phyloP scores from a whole-genome alignment of 768 basidiomycete species.

The Strobilomyces echinocephalus region DNA sequence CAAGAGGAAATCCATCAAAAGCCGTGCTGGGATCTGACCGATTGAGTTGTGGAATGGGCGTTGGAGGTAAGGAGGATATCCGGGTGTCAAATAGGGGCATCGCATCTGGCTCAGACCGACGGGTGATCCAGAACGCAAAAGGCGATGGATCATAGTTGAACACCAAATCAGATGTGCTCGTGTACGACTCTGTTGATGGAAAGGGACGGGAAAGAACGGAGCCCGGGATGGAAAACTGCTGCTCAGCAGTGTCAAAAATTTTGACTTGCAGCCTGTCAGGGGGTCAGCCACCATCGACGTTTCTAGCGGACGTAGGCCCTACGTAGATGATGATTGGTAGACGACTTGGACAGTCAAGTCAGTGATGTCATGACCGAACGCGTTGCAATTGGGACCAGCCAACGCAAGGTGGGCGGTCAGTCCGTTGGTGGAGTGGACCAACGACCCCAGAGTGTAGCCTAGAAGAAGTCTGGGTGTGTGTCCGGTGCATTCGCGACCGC shows the following conservation, averaged over 20 bases:
- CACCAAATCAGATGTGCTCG: conserved; percentile 49
- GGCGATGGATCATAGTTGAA: conserved; percentile 63
- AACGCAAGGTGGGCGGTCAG: conserved; percentile 51
- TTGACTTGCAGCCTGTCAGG: conserved; percentile 55
- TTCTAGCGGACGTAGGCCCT: neutral
- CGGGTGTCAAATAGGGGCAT: conserved; percentile 68
- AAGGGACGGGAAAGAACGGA: conserved; percentile 43
- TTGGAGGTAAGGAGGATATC: conserved; percentile 49
- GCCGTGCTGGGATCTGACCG: conserved; percentile 45
- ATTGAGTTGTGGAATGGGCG: conserved; percentile 51
- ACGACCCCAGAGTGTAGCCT: conserved; percentile 50
- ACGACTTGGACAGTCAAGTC: conserved; percentile 58
- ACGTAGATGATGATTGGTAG: conserved; percentile 54
- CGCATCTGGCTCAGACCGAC: conserved; percentile 50
- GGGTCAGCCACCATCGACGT: neutral
- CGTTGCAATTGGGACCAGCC: conserved; percentile 54
- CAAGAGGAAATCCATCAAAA: conserved; percentile 58
- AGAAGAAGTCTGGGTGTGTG: neutral
- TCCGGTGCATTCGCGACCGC: neutral
- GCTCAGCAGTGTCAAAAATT: conserved; percentile 52
- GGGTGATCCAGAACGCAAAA: conserved; percentile 77
- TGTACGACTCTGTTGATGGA: conserved; percentile 31
- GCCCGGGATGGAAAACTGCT: conserved; percentile 63
- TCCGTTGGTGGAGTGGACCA: conserved; percentile 42
- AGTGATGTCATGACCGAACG: conserved; percentile 54